Percentiles rank a stretch among this genome's conserved stretches.
These are phyloP conservation scores for Pseudozyma sp. DNA, from an alignment of 1,284 basidiomycete species.

Conservation along the genomic window DNA sequence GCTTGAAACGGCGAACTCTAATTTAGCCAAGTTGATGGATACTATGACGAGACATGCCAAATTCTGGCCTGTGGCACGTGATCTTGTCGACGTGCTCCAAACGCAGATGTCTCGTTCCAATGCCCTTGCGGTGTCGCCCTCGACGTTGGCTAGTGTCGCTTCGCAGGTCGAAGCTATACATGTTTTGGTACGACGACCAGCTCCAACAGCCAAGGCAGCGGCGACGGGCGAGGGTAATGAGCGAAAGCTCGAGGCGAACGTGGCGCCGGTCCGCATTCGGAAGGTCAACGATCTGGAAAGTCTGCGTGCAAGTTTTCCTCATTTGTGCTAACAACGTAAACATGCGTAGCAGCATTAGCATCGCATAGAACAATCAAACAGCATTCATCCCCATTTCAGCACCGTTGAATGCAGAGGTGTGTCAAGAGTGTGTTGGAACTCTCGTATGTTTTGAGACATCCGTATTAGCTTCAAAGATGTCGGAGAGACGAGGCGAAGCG, in stretches of 20 bases:
- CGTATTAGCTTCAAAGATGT: no score
- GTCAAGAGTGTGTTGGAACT: no score
- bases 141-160: conserved; percentile 17
- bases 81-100: conserved; percentile 20
- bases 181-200: conserved; percentile 36
- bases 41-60: conserved; percentile 27
- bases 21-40: conserved; percentile 15
- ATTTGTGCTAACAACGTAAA: conserved; percentile 19
- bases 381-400: not conserved
- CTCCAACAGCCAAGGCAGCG: not conserved
- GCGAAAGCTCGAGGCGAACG: not conserved
- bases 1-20: conserved; percentile 12
- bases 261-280: conserved; percentile 11
- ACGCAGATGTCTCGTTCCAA: conserved; percentile 7
- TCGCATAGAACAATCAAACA: not conserved
- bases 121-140: not conserved
- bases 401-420: no score
- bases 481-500: no score
- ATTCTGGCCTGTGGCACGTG: conserved; percentile 34
- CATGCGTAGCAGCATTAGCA: no score
- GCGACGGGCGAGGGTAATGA: not conserved
- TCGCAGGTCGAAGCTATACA: conserved; percentile 40
- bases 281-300: conserved; percentile 29
- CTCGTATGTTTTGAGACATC: no score
- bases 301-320: conserved; percentile 24